Percentiles rank a stretch among this genome's conserved stretches.
Conservation (phyloP, 164 flowering plant species). For the Vitis cinerea region DNA sequence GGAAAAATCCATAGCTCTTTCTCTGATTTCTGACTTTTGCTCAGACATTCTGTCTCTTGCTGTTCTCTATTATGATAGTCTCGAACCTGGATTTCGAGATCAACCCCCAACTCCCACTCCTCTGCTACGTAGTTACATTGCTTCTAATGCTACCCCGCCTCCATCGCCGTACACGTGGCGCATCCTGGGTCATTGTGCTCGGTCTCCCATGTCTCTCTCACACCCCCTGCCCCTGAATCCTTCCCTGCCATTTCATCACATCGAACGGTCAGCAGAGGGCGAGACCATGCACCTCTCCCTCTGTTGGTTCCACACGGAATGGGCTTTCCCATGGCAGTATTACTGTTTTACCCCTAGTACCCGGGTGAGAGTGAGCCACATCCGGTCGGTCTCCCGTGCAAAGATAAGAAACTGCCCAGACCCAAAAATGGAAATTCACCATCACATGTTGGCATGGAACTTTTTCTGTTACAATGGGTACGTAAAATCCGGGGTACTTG, state of each 20-base stretch:
- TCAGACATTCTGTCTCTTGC: constrained; percentile 24
- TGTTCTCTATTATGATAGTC: constrained; percentile 12
- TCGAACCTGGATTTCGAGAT: constrained; percentile 3
- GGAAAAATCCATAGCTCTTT: constrained; percentile 12
- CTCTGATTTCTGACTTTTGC: constrained; percentile 7
- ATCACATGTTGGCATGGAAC: not conserved
- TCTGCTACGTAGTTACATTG: not conserved
- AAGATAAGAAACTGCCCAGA: not conserved
- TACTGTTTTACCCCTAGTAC: not conserved
- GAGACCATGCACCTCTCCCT: not conserved
- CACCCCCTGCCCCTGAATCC: no score
- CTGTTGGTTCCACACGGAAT: not conserved
- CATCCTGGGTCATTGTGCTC: not conserved
- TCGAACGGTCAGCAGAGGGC: not conserved
- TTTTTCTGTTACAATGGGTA: not conserved
- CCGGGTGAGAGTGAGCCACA: not conserved
- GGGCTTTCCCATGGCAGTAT: not conserved
- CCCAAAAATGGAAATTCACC: constrained; percentile 9
- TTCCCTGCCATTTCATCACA: no score
- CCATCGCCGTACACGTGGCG: constrained; percentile 3
- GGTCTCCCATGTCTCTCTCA: no score
- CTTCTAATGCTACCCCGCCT: not conserved
- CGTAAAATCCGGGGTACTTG: constrained; percentile 21
- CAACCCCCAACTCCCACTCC: not conserved
- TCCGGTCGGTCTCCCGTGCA: not conserved